Base-by-base conservation (phyloP, 2,329 filamentous ascomycete species). In the Gnomoniopsis sp. region DNA sequence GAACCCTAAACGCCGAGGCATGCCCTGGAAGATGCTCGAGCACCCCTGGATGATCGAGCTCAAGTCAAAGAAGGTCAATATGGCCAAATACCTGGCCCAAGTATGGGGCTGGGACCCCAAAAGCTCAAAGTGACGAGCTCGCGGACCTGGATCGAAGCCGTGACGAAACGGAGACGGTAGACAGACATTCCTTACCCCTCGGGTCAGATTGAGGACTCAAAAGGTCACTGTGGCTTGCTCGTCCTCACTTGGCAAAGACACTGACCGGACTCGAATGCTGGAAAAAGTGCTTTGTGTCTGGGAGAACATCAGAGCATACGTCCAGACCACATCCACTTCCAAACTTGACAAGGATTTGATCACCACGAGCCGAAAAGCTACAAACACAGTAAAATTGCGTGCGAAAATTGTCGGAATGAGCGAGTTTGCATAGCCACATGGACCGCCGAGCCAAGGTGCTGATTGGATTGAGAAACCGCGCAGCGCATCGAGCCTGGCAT, bases 21-120 rank as follows among this genome's bases (percentile, higher is more conserved):
- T 90, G 60, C 95, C 95, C 14, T 99, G 95, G 95, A 90, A 93
- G 69, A 99, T 99, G 93, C 85, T 96, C 64, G 95, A 99, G 71
- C 95, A 99, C 76, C 95, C 95, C 2, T 99, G 95, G 95, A 96
- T 99, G 88, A 79, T 91, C 46, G 95, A 99, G 69, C 98, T 98
- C 91, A 89, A 88, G 69, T 82, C 86, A 56, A 98, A 97, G 80
- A 91, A 95, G 66, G 95, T 99, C 72, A 98, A 98, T 75, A 98
- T 99, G 93, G 86, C 86, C 65, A 90, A 92, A 69, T 99, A 97
- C 75, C 83, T 99, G 60, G 87, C 88, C 62, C 92, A 95, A 67
- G 95, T 99, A 47, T 99, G 95, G 95, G 95, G 93, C 60, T 99
- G 95, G 95, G 88, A 91, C n/a, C 64, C 50, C 15, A 61, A 61